Conservation (phyloP, 2,329 filamentous ascomycete genomes). For the Bipolaris cookei region DNA sequence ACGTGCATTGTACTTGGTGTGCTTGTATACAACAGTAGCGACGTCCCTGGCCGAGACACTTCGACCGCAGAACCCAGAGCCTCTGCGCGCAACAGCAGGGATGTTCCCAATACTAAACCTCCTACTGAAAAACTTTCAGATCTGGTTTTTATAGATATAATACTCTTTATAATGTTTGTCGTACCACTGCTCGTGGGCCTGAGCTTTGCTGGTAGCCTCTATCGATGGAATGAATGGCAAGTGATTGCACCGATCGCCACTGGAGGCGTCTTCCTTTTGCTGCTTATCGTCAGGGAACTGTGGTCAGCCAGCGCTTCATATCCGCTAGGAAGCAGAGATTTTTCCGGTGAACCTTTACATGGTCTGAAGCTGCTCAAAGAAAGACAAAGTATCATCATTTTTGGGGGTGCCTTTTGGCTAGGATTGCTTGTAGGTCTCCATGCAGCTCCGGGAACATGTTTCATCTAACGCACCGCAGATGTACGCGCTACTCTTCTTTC, state of each 20-base stretch:
- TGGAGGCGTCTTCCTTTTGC: not conserved
- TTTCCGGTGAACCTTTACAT: not conserved
- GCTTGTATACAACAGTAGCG: not conserved
- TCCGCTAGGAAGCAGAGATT: not conserved
- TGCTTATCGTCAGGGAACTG: not conserved
- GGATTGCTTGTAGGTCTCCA: not conserved
- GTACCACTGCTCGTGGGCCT: not conserved
- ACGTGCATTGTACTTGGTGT: not conserved
- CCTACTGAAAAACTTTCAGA: not conserved
- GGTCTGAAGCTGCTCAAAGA: not conserved
- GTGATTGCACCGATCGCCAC: not conserved
- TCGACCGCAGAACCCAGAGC: no score
- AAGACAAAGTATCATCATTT: not conserved
- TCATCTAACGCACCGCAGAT: not conserved
- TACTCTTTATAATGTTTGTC: not conserved
- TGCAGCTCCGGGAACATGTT: not conserved
- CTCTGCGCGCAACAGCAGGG: no score
- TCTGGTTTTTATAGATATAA: not conserved
- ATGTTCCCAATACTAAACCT: not conserved
- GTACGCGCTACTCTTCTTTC: conserved; percentile 1
- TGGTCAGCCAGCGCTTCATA: not conserved
- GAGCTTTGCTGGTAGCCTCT: conserved; percentile 1
- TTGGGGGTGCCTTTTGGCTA: not conserved
- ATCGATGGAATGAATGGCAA: not conserved
- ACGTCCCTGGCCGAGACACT: not conserved